Evolutionary conservation across 2,329 filamentous ascomycete genomes (phyloP), one percentile per base, ranked within the genome.

Genomic region (Aspergillus eucalypticola): DNA sequence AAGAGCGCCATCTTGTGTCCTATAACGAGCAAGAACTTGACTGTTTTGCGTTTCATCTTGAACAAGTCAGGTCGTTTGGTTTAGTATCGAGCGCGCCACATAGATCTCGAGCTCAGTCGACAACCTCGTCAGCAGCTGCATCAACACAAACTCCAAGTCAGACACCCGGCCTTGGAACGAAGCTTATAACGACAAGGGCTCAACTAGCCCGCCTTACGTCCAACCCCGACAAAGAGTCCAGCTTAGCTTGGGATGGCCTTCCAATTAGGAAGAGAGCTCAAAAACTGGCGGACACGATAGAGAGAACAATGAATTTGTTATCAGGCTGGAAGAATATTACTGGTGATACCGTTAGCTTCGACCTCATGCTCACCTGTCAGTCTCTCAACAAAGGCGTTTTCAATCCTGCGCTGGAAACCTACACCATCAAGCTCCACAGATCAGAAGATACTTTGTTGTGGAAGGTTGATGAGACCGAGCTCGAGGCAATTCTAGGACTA

Each of bases 401-500:
- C 2, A 32, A 51, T 1, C 53, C 65, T 17, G 39, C 48, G 0
- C 11, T 61, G 4, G 66, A 65, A 17, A 52, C 55, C 1, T 68
- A 69, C 17, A 25, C 58, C 0, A 59, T 73, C 5, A 48, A 27
- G 2, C 50, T 74, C 0, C 13, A 60, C 25, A 60, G 66, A 29
- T 62, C 62, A 2, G 64, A 69, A 0, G 70, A 71, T 50, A 66
- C 65, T 0, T 54, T 69, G 2, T 55, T 61, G 13, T 75, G 73
- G 74, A 63, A 48, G 10, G 32, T 71, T 1, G 55, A 75, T 17
- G 46, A 35, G 8, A 54, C 63, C 15, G 64, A 74, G 11, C 55
- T 76, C 0, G 74, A 76, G 59, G 73, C 74, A 0, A 60, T 76
- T 0, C 38, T 76, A 8, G 73, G 74, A 1, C 56, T 76, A 11